phyloP scores from a whole-genome alignment of 1,284 basidiomycete species.

The Cryptococcus floricola region DNA sequence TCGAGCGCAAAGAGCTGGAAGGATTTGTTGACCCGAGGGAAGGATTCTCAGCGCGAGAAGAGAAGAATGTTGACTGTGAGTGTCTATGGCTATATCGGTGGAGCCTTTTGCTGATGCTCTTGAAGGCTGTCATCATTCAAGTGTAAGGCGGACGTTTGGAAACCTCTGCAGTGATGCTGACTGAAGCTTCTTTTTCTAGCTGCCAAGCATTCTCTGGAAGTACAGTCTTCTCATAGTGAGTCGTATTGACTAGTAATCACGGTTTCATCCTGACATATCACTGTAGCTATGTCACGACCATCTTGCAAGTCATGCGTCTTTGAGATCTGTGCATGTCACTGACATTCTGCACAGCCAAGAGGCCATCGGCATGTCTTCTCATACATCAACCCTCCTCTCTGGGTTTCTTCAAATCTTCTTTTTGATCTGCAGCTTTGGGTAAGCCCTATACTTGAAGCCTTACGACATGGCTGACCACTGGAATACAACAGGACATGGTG shows the following conservation, averaged over 20 bases:
- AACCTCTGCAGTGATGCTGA: not conserved
- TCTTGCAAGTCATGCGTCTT: constrained; percentile 8
- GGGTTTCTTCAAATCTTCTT: constrained; percentile 19
- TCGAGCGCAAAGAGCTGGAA: constrained; percentile 12
- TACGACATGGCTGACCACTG: not conserved
- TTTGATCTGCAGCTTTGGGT: constrained; percentile 9
- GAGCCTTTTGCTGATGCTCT: not conserved
- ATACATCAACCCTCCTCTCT: constrained; percentile 14
- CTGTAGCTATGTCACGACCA: constrained; percentile 16
- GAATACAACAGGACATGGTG: constrained; percentile 9
- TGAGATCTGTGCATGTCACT: not conserved
- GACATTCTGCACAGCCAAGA: constrained; percentile 4
- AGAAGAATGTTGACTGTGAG: constrained; percentile 20
- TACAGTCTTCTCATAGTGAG: constrained; percentile 15
- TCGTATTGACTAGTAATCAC: not conserved
- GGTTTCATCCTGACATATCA: not conserved
- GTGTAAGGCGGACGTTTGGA: not conserved
- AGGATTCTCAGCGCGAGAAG: constrained; percentile 16
- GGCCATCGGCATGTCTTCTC: constrained; percentile 13
- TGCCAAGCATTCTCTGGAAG: constrained; percentile 15
- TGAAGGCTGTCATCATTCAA: not conserved
- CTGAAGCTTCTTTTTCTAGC: not conserved
- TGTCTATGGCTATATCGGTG: not conserved
- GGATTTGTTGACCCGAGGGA: constrained; percentile 13
- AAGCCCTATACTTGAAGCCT: not conserved